These are phyloP conservation scores for Coprinopsis cinerea DNA, from an alignment of 768 basidiomycete genomes.

Conservation along the genomic window DNA sequence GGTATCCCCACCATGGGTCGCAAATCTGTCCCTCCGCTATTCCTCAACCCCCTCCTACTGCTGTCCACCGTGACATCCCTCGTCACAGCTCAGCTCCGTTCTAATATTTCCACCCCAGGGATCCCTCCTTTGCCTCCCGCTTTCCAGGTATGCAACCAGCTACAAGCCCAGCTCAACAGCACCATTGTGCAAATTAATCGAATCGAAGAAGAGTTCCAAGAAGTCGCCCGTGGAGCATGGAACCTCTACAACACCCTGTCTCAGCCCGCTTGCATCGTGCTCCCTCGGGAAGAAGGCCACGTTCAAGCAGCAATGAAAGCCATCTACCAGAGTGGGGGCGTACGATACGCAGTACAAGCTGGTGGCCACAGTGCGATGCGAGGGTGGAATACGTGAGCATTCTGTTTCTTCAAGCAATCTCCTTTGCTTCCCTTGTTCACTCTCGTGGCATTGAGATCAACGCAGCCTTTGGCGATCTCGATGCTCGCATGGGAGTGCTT, in stretches of 20 bases:
- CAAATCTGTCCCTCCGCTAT: neutral
- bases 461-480: neutral
- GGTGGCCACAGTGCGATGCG: conserved; percentile 36
- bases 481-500: neutral
- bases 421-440: neutral
- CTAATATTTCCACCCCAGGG: neutral
- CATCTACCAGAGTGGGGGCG: conserved; percentile 25
- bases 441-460: neutral
- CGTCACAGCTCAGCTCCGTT: neutral
- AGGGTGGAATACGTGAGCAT: conserved; percentile 38
- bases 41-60: neutral
- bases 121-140: neutral
- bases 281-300: conserved; percentile 24
- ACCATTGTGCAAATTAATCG: neutral
- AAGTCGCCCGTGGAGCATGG: conserved; percentile 21
- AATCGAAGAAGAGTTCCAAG: neutral
- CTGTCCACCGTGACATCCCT: neutral
- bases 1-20: neutral
- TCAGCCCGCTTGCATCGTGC: conserved; percentile 31
- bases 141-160: neutral
- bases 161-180: neutral
- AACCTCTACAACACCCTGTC: conserved; percentile 29
- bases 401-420: neutral
- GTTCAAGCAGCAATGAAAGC: conserved; percentile 33
- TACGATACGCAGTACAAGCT: conserved; percentile 36